These are phyloP conservation scores for Lasiodiplodia citricola DNA, from an alignment of 2,329 filamentous ascomycete species.

Conservation along the genomic window DNA sequence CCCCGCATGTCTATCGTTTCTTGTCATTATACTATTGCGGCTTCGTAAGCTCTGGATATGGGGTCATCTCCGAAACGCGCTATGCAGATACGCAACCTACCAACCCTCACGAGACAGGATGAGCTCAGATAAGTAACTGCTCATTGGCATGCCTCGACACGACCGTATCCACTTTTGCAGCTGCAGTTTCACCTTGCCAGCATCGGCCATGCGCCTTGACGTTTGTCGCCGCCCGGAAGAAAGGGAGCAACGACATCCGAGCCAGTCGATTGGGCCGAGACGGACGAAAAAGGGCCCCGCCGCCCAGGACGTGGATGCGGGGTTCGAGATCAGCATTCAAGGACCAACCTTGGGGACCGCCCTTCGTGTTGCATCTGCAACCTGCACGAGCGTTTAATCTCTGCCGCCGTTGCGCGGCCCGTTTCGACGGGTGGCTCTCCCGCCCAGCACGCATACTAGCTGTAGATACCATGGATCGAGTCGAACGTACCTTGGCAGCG, in stretches of 20 bases:
- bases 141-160: background rate
- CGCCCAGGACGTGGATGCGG: background rate
- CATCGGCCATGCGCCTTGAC: background rate
- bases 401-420: background rate
- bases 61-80: background rate
- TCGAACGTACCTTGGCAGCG: background rate
- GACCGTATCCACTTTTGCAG: background rate
- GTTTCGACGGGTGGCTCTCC: background rate
- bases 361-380: background rate
- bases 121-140: background rate
- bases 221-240: background rate
- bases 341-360: background rate
- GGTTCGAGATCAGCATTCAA: background rate
- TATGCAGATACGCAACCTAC: background rate
- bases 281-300: background rate
- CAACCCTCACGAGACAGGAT: background rate
- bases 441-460: background rate
- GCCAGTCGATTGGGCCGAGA: background rate
- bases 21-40: background rate
- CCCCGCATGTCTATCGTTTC: background rate
- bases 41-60: background rate
- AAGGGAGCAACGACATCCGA: background rate
- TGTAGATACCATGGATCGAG: background rate
- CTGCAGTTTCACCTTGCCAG: background rate
- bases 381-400: background rate